These are phyloP conservation scores for Stephanodiscus triporus DNA, from an alignment of 108 stramenopile genomes.

Conservation along the genomic window DNA sequence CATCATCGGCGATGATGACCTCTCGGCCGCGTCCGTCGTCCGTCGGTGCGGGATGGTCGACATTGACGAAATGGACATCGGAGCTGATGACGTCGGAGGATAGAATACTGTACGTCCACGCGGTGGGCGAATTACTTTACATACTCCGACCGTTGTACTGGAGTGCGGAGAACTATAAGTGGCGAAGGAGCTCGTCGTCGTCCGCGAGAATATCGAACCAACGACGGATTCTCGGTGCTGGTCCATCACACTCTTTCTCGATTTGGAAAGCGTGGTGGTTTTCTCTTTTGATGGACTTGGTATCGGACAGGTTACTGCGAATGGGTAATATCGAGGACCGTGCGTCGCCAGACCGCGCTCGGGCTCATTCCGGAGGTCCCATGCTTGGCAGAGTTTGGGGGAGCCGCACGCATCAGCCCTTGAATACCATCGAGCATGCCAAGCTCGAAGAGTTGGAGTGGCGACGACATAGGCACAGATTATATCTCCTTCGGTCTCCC, in stretches of 20 bases:
- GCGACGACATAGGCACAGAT: conserved; percentile 32
- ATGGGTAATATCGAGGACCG: not conserved
- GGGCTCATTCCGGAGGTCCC: conserved; percentile 13
- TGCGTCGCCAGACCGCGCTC: not conserved
- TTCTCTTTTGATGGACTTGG: conserved; percentile 36
- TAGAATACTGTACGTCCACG: conserved; percentile 27
- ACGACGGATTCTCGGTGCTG: not conserved
- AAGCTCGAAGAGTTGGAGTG: conserved; percentile 35
- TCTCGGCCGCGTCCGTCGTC: not conserved
- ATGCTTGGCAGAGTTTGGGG: not conserved
- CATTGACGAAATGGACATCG: conserved; percentile 14
- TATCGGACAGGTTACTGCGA: conserved; percentile 34
- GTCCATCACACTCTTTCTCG: conserved; percentile 13
- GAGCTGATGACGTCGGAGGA: not conserved
- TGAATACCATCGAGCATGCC: conserved; percentile 25
- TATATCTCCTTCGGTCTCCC: conserved; percentile 49
- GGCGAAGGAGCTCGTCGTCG: conserved; percentile 10
- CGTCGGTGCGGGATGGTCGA: not conserved
- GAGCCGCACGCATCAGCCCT: conserved; percentile 4
- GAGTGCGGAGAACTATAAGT: conserved; percentile 31
- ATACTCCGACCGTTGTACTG: conserved; percentile 52
- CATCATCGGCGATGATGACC: not conserved
- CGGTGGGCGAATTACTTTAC: conserved; percentile 43
- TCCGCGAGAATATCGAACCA: not conserved
- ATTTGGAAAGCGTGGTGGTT: conserved; percentile 42